Evolutionary conservation across 2,329 filamentous ascomycete species (phyloP).

Genomic region (Lachnellula occidentalis): DNA sequence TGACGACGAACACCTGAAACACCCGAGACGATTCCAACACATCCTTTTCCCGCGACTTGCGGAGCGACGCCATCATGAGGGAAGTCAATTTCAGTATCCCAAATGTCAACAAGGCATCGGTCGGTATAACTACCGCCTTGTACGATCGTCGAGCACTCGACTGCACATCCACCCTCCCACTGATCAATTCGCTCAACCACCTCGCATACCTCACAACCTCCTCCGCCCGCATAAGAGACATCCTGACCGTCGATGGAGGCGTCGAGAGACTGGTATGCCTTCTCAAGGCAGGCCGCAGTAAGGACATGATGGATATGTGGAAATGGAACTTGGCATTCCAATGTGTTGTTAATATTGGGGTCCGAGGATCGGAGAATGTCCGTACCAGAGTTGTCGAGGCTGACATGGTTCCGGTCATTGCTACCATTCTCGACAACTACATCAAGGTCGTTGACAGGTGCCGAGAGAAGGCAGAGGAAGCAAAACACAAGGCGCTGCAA

Average conservation of each 20-base stretch:
- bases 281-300: conserved; percentile 92
- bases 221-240: conserved; percentile 93
- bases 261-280: conserved; percentile 96
- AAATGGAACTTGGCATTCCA: conserved; percentile 99
- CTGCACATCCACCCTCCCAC: conserved; percentile 92
- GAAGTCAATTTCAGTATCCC: conserved; percentile 99
- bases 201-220: conserved; percentile 97
- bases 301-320: conserved; percentile 99
- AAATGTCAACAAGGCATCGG: conserved; percentile 98
- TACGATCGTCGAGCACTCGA: conserved; percentile 97
- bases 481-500: conserved; percentile 56
- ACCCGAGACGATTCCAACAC: conserved; percentile 8
- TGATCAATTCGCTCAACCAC: conserved; percentile 99
- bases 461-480: conserved; percentile 78
- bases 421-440: conserved; percentile 97
- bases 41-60: conserved; percentile 19
- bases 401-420: conserved; percentile 98
- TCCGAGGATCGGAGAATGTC: conserved; percentile 89
- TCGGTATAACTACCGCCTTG: conserved; percentile 95
- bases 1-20: conserved; percentile 15
- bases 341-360: conserved; percentile 97
- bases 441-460: conserved; percentile 93
- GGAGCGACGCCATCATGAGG: conserved; percentile 65
- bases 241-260: conserved; percentile 96
- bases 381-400: conserved; percentile 94